These are phyloP conservation scores for Physcia stellaris DNA, from an alignment of 495 filamentous ascomycete genomes.

Conservation along the genomic window DNA sequence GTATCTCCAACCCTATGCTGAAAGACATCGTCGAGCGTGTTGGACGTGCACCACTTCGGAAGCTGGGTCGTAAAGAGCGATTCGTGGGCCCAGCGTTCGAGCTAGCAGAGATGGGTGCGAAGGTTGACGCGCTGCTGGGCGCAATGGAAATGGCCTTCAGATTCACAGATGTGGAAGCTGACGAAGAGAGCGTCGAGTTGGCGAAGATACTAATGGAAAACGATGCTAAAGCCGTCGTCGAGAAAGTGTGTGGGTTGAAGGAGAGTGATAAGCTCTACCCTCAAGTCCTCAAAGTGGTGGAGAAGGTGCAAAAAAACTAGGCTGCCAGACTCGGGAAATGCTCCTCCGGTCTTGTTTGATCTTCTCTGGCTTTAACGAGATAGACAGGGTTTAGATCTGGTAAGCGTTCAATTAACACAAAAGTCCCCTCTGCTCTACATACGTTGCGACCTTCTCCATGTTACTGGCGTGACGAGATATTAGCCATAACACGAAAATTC, in stretches of 20 bases:
- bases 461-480: no score
- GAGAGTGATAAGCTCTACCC: slow-evolving; percentile 57
- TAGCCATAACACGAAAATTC: no score
- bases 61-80: slow-evolving; percentile 82
- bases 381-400: no score
- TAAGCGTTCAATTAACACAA: no score
- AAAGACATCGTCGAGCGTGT: slow-evolving; percentile 91
- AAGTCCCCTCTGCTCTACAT: no score
- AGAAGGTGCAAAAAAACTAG: slow-evolving; percentile 69
- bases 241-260: slow-evolving; percentile 62
- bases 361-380: no score
- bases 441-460: no score
- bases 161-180: slow-evolving; percentile 82
- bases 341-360: no score
- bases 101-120: slow-evolving; percentile 62
- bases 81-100: slow-evolving; percentile 86
- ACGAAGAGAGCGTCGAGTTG: slow-evolving; percentile 72
- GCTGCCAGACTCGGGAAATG: no score
- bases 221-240: slow-evolving; percentile 50
- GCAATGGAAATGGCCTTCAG: slow-evolving; percentile 76
- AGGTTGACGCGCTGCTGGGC: slow-evolving; percentile 54
- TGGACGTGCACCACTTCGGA: slow-evolving; percentile 84
- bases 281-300: slow-evolving; percentile 55
- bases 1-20: slow-evolving; percentile 90
- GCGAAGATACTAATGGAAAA: slow-evolving; percentile 68